Conservation (phyloP, 345 rosid species). For the Bruguiera sexangula region DNA sequence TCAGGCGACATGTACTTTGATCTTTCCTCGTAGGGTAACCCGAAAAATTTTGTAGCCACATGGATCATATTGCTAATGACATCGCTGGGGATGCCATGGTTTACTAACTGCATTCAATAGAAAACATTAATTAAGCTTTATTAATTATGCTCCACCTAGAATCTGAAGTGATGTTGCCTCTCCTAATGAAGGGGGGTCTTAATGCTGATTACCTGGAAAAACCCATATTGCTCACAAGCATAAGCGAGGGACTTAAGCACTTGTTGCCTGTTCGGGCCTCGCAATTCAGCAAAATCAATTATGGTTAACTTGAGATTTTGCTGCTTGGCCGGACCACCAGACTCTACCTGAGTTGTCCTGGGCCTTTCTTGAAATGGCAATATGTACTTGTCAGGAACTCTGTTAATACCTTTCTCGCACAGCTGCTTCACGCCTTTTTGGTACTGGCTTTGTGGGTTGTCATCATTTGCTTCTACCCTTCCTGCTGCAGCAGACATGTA, state of each 20-base stretch:
- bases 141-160: not conserved
- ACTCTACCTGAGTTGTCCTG: not conserved
- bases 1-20: conserved; percentile 74
- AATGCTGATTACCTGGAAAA: conserved; percentile 56
- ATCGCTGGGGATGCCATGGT: conserved; percentile 60
- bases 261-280: conserved; percentile 46
- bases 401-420: conserved; percentile 47
- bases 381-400: conserved; percentile 65
- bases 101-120: conserved; percentile 51
- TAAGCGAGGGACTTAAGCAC: conserved; percentile 51
- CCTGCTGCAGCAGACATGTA: conserved; percentile 57
- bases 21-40: conserved; percentile 67
- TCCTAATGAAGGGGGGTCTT: not conserved
- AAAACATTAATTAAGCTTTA: not conserved
- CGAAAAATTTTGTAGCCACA: conserved; percentile 64
- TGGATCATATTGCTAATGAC: conserved; percentile 57
- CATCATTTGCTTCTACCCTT: conserved; percentile 24
- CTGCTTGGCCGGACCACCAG: conserved; percentile 16
- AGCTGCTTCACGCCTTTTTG: conserved; percentile 81
- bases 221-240: conserved; percentile 72
- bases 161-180: not conserved
- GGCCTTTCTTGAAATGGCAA: conserved; percentile 61
- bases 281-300: conserved; percentile 64
- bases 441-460: conserved; percentile 23
- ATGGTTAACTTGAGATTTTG: conserved; percentile 52